A percentile compares a stretch with the other conserved stretches of the same genome.
phyloP scores from a whole-genome alignment of 1,284 basidiomycete genomes.

The Cryptococcus sp. region DNA sequence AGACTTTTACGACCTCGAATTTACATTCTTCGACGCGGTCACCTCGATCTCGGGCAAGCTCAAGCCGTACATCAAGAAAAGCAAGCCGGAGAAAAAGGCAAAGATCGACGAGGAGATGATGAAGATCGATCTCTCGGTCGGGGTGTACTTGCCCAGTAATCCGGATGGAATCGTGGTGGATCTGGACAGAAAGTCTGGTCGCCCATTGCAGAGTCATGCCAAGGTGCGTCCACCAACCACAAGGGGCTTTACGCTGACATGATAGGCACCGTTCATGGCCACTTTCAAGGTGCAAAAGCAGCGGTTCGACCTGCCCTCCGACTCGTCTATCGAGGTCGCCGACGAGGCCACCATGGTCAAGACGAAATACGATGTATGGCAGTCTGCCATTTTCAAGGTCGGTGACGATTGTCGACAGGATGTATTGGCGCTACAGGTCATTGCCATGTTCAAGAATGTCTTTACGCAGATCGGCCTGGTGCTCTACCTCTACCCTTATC shows the following conservation, averaged over 20 bases:
- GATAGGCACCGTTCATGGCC: conserved; percentile 98
- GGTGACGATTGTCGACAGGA: conserved; percentile 99
- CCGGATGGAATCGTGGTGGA: conserved; percentile 95
- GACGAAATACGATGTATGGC: conserved; percentile 84
- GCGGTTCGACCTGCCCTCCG: conserved; percentile 50
- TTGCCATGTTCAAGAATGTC: conserved; percentile 99
- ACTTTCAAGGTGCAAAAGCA: conserved; percentile 97
- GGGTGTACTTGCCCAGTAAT: conserved; percentile 95
- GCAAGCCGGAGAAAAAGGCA: conserved; percentile 96
- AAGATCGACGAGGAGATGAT: conserved; percentile 99
- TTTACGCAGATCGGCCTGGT: conserved; percentile 81
- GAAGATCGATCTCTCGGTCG: conserved; percentile 84
- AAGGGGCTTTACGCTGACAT: not conserved
- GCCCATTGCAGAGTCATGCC: conserved; percentile 94
- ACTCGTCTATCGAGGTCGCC: conserved; percentile 24
- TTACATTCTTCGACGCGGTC: conserved; percentile 92
- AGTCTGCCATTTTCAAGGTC: conserved; percentile 99
- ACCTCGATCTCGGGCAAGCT: conserved; percentile 97
- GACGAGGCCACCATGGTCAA: conserved; percentile 50
- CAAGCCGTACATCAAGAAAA: conserved; percentile 93
- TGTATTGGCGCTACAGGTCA: conserved; percentile 90
- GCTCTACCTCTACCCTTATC: conserved; percentile 90
- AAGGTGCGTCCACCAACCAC: conserved; percentile 60
- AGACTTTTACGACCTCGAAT: conserved; percentile 90
- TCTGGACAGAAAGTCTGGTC: conserved; percentile 91